Base-by-base conservation (phyloP, 2,329 filamentous ascomycete genomes). In the Shiraia sp. region DNA sequence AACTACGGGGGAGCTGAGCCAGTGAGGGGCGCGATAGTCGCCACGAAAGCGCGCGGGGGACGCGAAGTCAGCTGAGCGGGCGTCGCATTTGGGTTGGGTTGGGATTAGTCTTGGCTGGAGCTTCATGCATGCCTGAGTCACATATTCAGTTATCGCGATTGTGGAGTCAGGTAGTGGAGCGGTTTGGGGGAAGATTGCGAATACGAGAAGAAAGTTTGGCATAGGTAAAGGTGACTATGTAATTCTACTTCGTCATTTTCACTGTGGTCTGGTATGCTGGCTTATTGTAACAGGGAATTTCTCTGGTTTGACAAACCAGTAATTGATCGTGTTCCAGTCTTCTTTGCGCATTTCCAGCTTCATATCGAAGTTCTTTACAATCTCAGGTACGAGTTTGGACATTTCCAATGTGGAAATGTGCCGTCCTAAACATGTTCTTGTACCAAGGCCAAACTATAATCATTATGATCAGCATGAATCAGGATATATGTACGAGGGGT, bases 231-330 rank as follows among this genome's bases (percentile, higher is more conserved):
- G n/a, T n/a, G n/a, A n/a, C n/a, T n/a, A n/a, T n/a, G n/a, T n/a
- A n/a, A n/a, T n/a, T n/a, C n/a, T n/a, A n/a, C n/a, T n/a, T n/a
- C n/a, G n/a, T n/a, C n/a, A n/a, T n/a, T n/a, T n/a, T n/a, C n/a
- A n/a, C n/a, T n/a, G n/a, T n/a, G n/a, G n/a, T 22, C 19, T 22
- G 19, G 8, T 6, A 16, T 17, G 29, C 5, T 12, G 17, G 16
- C 17, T 10, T 4, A 38, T 12, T 10, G 10, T 38, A 9, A 38
- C 35, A 10, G 35, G 35, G 12, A 40, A 14, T 10, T 17, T 40
- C 13, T 40, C 26, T 31, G 43, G 50, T 16, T 51, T 50, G n/a
- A 50, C 47, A 22, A 53, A 46, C 50, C 47, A 51, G 27, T 51
- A 40, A 33, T 40, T 49, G 6, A 16, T 36, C 23, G 47, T 46